Base-by-base conservation (phyloP, 179 eudicot genomes). In the Monotropa hypopitys region DNA sequence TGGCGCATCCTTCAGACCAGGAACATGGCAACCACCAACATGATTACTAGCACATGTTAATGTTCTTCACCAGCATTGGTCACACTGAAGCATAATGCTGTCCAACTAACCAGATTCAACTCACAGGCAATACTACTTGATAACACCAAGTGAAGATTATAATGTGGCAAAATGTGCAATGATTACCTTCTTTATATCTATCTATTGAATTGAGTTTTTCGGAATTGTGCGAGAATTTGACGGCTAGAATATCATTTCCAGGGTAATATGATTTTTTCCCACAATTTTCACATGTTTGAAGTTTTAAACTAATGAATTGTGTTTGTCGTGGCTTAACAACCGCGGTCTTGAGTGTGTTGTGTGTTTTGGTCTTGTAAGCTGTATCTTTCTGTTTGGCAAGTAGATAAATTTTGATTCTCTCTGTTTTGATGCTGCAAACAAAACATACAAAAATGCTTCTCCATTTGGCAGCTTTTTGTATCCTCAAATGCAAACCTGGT, bases 1-100 rank as follows among this genome's bases (percentile, higher is more conserved):
- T 63, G 98, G 98, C 20, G 46, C 84, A 33, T 88, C 97, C 68
- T 94, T 87, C 86, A 90, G 81, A 83, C 97, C 98, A 10, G 98
- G 98, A 71, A 87, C 94, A 51, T 94, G 98, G 98, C 91, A 91
- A 85, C 98, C 98, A 7, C 98, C 98, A 45, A 86, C 91, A 28
- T 92, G 90, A 89, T 26, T 35, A 42, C 20, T 12, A 40, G 50
- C 45, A 10, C 46, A 61, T 26, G 16, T 9, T 26, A 26, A 33
- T 20, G 23, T 51, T 30, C 20, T 72, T 56, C 62, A 45, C 32
- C 72, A 26, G 28, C 78, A 23, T 61, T 75, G 70, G 18, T 13
- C 16, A 23, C 21, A 6, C 26, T 23, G 43, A 51, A 32, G 61
- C 62, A 3, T n/a, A 16, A 47, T 54, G 23, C 69, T 70, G 23